phyloP scores from a whole-genome alignment of 768 basidiomycete genomes.

The Butyriboletus loyo region DNA sequence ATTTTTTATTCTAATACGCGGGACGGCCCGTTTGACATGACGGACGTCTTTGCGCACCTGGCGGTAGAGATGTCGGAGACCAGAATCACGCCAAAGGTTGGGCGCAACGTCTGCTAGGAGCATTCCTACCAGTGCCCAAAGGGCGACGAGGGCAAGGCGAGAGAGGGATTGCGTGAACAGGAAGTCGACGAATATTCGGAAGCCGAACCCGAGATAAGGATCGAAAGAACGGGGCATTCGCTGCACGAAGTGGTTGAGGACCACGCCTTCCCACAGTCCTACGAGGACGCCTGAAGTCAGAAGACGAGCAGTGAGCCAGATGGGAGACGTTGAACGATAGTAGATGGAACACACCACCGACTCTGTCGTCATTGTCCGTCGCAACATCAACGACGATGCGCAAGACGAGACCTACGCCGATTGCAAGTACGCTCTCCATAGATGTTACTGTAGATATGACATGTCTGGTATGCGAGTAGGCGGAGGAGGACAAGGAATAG shows the following conservation, averaged over 20 bases:
- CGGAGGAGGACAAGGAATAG: constrained; percentile 27
- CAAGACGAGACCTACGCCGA: constrained; percentile 61
- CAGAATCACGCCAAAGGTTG: constrained; percentile 43
- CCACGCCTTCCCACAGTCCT: constrained; percentile 77
- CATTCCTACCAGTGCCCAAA: constrained; percentile 54
- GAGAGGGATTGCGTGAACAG: constrained; percentile 56
- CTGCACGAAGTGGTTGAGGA: constrained; percentile 67
- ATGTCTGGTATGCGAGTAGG: constrained; percentile 28
- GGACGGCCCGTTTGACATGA: constrained; percentile 30
- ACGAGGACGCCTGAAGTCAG: constrained; percentile 54
- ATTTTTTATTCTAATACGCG: constrained; percentile 31
- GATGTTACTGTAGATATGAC: constrained; percentile 28
- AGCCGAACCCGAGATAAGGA: constrained; percentile 64
- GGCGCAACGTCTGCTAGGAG: constrained; percentile 52
- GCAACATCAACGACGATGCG: constrained; percentile 59
- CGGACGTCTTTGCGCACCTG: constrained; percentile 35
- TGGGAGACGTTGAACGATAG: background rate
- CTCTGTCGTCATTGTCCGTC: constrained; percentile 30
- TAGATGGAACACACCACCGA: constrained; percentile 26
- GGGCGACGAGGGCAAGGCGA: constrained; percentile 43
- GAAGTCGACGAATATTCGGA: constrained; percentile 72
- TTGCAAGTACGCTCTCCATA: constrained; percentile 73
- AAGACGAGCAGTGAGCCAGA: constrained; percentile 19
- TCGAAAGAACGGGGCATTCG: constrained; percentile 64
- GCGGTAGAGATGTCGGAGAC: constrained; percentile 36